Base-by-base conservation (phyloP, 2,329 filamentous ascomycete species). In the Eutypa lata region DNA sequence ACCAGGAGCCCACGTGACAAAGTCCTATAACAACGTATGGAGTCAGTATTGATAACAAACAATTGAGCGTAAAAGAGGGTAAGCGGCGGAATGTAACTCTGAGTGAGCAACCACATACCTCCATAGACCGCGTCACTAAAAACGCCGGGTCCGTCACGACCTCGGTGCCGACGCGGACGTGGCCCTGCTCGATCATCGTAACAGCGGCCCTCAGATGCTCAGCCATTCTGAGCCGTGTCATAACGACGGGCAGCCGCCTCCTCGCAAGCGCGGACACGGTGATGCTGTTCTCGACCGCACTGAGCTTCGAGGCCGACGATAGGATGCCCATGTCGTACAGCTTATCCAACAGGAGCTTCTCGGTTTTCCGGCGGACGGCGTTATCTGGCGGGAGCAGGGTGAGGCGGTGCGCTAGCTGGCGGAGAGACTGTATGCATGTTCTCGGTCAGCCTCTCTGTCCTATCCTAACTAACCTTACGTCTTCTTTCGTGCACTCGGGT, bases 1-100 rank as follows among this genome's bases (percentile, higher is more conserved):
- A 55, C 90, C 91, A 65, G 95, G 90, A 10, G 93, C 88, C 93
- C 93, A 97, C 0, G 93, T 97, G 18, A 97, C 89, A 69, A 95
- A 96, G 73, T 97, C 93, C 51, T 45, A 44, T 16, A 10, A 44
- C 21, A n/a, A 8, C 22, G 14, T 8, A n/a, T n/a, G n/a, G n/a
- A n/a, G n/a, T n/a, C n/a, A n/a, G n/a, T n/a, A n/a, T n/a, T n/a
- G n/a, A n/a, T n/a, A n/a, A n/a, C n/a, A n/a, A n/a, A n/a, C n/a
- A n/a, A n/a, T n/a, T n/a, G n/a, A n/a, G n/a, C n/a, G n/a, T n/a
- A n/a, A n/a, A n/a, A n/a, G n/a, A n/a, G n/a, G n/a, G n/a, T n/a
- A n/a, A n/a, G n/a, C n/a, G n/a, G n/a, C n/a, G n/a, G n/a, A n/a
- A n/a, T n/a, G n/a, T n/a, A n/a, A n/a, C n/a, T n/a, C n/a, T n/a